phyloP scores from a whole-genome alignment of 306 rosid genomes.

The Medicago lupulina region DNA sequence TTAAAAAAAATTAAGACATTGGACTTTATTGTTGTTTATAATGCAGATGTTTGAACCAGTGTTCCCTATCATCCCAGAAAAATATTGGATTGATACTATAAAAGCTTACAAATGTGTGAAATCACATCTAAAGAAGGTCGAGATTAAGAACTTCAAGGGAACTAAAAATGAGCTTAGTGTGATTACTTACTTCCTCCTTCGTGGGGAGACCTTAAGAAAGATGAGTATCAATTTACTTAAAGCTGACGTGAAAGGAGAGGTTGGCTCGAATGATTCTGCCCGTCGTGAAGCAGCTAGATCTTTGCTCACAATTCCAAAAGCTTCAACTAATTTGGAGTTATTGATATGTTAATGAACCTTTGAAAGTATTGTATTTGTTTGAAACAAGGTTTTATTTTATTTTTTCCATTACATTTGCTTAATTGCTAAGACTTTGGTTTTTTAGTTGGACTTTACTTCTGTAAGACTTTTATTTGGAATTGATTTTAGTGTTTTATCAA shows the following conservation, averaged over 20 bases:
- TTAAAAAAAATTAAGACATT: no score
- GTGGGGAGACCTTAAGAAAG: conserved; percentile 15
- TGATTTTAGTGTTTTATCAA: no score
- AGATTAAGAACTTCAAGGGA: conserved; percentile 27
- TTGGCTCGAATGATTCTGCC: not conserved
- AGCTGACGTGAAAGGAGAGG: not conserved
- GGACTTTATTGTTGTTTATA: not conserved
- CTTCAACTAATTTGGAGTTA: conserved; percentile 20
- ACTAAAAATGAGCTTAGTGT: not conserved
- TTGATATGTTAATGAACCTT: not conserved
- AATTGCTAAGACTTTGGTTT: no score
- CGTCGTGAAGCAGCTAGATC: not conserved
- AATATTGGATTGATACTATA: not conserved
- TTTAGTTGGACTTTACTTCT: no score
- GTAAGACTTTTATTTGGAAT: no score
- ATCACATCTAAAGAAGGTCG: conserved; percentile 13
- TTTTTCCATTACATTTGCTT: no score
- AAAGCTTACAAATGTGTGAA: not conserved
- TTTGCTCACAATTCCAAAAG: not conserved
- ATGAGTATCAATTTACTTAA: not conserved
- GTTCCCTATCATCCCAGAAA: not conserved
- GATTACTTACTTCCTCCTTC: not conserved
- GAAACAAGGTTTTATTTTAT: no score
- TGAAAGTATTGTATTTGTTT: no score
- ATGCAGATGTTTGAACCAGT: conserved; percentile 37